Conservation (phyloP, 306 rosid species). For the Bauhinia variegata region DNA sequence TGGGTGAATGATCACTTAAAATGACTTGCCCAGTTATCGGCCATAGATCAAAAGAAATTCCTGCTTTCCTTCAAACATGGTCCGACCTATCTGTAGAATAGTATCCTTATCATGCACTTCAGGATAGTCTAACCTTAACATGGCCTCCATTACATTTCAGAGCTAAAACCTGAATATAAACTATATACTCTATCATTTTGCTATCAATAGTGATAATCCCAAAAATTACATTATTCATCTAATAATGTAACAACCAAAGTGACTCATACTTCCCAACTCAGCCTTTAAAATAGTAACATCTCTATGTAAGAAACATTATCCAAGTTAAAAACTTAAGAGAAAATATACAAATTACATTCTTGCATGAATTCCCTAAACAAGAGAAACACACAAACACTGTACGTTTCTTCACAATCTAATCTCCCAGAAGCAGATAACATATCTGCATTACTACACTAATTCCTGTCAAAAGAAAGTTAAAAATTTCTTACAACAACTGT, state of each 20-base stretch:
- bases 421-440: background rate
- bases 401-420: background rate
- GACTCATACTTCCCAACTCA: constrained; percentile 10
- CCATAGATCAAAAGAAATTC: background rate
- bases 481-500: constrained; percentile 5
- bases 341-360: background rate
- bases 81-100: background rate
- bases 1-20: background rate
- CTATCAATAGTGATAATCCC: too few relatives aligned
- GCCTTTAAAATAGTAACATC: constrained; percentile 27
- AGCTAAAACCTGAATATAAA: background rate
- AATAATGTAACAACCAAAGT: background rate
- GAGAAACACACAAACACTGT: constrained; percentile 16
- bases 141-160: background rate
- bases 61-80: constrained; percentile 18
- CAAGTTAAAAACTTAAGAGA: constrained; percentile 9
- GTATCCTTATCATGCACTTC: constrained; percentile 14
- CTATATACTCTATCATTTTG: constrained; percentile 21
- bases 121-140: background rate
- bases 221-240: background rate
- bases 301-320: constrained; percentile 20
- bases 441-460: background rate
- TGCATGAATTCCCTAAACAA: constrained; percentile 9
- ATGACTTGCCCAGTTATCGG: background rate
- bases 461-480: background rate